Evolutionary conservation across 441 rosid genomes (phyloP).

Genomic region (Raphanus hybrid): DNA sequence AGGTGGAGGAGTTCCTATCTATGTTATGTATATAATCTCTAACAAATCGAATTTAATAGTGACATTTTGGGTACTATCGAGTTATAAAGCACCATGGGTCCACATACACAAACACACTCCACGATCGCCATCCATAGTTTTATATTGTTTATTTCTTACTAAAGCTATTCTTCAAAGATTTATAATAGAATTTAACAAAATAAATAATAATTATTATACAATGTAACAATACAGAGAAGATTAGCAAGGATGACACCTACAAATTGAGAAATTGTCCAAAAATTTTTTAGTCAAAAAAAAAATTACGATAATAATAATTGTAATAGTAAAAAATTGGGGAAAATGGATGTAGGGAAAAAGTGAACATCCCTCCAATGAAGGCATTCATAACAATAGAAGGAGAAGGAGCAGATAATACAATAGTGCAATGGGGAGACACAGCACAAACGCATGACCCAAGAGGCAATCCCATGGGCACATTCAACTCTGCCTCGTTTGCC

Average conservation of each 20-base stretch:
- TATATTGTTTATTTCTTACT: neutral
- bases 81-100: conserved; percentile 22
- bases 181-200: neutral
- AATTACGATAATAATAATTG: neutral
- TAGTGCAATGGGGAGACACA: conserved; percentile 95
- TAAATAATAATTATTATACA: neutral
- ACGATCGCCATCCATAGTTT: conserved; percentile 9
- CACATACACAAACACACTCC: conserved; percentile 20
- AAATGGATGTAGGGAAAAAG: conserved; percentile 73
- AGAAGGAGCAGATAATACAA: conserved; percentile 90
- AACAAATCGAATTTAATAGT: neutral
- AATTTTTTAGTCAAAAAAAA: too few relatives aligned
- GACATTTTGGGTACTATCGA: conserved; percentile 6
- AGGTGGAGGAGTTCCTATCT: neutral
- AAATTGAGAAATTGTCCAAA: too few relatives aligned
- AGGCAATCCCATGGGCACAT: conserved; percentile 83
- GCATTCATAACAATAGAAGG: conserved; percentile 90
- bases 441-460: conserved; percentile 81
- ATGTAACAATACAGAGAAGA: too few relatives aligned
- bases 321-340: neutral
- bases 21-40: conserved; percentile 13
- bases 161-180: neutral
- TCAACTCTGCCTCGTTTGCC: conserved; percentile 84
- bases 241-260: too few relatives aligned
- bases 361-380: conserved; percentile 79